These are phyloP conservation scores for Elaeagnus macrophylla DNA, from an alignment of 306 rosid species.

Conservation along the genomic window DNA sequence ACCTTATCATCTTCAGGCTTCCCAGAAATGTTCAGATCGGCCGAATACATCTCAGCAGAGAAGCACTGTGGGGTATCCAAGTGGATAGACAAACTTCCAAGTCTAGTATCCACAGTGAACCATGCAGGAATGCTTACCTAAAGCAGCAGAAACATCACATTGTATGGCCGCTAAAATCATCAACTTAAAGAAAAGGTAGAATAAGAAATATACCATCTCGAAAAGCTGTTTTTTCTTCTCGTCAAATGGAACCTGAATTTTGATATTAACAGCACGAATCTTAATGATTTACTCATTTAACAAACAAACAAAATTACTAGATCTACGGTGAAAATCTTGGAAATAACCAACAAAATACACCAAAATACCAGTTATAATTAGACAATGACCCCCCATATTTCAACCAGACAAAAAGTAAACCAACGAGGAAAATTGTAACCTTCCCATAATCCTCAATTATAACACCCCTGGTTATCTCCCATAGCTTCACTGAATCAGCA, in stretches of 20 bases:
- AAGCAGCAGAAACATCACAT: conserved; percentile 22
- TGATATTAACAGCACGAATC: conserved; percentile 23
- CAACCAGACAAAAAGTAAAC: conserved; percentile 12
- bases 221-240: conserved; percentile 87
- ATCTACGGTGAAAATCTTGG: conserved; percentile 18
- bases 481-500: conserved; percentile 85
- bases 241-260: conserved; percentile 74
- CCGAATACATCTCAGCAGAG: conserved; percentile 96
- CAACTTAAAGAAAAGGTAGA: conserved; percentile 14
- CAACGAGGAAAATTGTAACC: conserved; percentile 37
- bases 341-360: conserved; percentile 10
- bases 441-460: conserved; percentile 87
- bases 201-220: conserved; percentile 63
- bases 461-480: conserved; percentile 92
- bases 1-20: conserved; percentile 99
- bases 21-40: conserved; percentile 75
- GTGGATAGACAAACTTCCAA: conserved; percentile 95
- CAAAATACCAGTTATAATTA: neutral
- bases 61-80: conserved; percentile 94
- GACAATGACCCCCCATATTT: conserved; percentile 11
- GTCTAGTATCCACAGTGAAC: conserved; percentile 96
- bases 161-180: conserved; percentile 19
- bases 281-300: conserved; percentile 6
- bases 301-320: neutral
- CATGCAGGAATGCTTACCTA: conserved; percentile 98